Percentiles rank a stretch among this genome's conserved stretches.
Evolutionary conservation across 2,329 filamentous ascomycete species (phyloP).

Genomic region (Stagonosporopsis chrysanthemi): DNA sequence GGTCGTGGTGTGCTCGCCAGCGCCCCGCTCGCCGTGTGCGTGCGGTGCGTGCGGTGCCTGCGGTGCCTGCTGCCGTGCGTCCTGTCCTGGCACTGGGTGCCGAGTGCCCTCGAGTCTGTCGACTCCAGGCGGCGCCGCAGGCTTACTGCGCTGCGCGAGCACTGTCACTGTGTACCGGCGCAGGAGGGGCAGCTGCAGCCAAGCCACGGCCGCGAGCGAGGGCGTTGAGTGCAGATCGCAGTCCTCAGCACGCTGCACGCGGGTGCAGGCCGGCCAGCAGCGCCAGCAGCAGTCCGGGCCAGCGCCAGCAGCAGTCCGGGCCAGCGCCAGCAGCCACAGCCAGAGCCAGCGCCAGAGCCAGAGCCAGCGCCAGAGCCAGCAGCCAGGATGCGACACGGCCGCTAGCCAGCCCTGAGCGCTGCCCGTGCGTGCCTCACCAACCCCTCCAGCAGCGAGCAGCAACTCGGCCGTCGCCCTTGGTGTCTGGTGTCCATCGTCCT

Average conservation of each 20-base stretch:
- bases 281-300: background rate
- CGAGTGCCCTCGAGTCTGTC: no score
- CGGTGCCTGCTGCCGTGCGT: conserved; percentile 18
- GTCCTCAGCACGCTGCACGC: conserved; percentile 22
- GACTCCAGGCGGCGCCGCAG: conserved; percentile 16
- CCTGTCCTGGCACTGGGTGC: background rate
- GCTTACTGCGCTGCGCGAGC: conserved; percentile 15
- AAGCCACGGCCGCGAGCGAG: conserved; percentile 18
- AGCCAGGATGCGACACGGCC: conserved; percentile 30
- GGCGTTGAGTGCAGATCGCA: conserved; percentile 30
- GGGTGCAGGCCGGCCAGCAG: conserved; percentile 14
- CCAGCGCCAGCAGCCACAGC: no score
- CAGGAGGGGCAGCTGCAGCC: conserved; percentile 20
- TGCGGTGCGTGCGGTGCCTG: background rate
- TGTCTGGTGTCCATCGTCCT: conserved; percentile 6
- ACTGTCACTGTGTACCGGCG: conserved; percentile 14
- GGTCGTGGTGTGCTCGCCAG: background rate
- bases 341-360: no score
- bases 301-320: background rate
- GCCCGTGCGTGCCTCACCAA: conserved; percentile 29
- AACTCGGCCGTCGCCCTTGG: conserved; percentile 15
- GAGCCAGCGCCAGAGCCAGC: background rate
- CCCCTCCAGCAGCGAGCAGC: conserved; percentile 23
- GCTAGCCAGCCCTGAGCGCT: conserved; percentile 21
- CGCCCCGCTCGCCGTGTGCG: conserved; percentile 20